These are phyloP conservation scores for Epicoccum nigrum DNA, from an alignment of 2,329 filamentous ascomycete species.

Conservation along the genomic window DNA sequence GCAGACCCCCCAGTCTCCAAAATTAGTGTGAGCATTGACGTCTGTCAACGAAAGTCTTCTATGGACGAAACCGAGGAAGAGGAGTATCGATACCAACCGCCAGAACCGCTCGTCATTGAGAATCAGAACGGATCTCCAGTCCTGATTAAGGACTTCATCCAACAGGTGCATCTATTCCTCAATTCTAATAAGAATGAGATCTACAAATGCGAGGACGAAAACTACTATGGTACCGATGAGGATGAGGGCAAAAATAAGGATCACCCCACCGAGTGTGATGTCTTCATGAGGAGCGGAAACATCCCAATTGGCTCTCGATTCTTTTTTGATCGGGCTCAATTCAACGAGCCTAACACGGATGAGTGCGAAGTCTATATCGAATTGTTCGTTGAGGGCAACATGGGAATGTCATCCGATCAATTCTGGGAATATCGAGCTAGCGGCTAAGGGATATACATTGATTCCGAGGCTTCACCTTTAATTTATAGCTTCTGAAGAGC, in stretches of 20 bases:
- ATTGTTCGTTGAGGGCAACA: not conserved
- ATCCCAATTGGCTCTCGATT: not conserved
- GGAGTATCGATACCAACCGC: conserved; percentile 7
- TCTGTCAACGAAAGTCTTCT: conserved; percentile 4
- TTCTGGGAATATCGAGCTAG: not conserved
- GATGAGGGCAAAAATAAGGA: conserved; percentile 3
- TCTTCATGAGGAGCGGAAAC: not conserved
- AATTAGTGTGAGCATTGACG: not conserved
- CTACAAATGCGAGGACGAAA: conserved; percentile 11
- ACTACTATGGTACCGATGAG: conserved; percentile 3
- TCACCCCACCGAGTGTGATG: not conserved
- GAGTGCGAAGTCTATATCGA: not conserved
- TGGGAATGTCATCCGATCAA: not conserved
- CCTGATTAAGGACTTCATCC: conserved; percentile 17
- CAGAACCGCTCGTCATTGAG: conserved; percentile 8
- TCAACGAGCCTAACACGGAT: conserved; percentile 2
- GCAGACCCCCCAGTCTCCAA: not conserved
- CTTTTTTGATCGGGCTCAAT: not conserved
- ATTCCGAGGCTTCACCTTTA: too few species aligned
- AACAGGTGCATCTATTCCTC: conserved; percentile 7
- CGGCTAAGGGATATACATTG: too few species aligned
- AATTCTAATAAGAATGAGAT: conserved; percentile 11
- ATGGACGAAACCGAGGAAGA: conserved; percentile 1
- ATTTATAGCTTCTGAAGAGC: too few species aligned
- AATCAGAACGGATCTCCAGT: conserved; percentile 9